Conservation (phyloP, 345 rosid species). For the Dimocarpus longan region DNA sequence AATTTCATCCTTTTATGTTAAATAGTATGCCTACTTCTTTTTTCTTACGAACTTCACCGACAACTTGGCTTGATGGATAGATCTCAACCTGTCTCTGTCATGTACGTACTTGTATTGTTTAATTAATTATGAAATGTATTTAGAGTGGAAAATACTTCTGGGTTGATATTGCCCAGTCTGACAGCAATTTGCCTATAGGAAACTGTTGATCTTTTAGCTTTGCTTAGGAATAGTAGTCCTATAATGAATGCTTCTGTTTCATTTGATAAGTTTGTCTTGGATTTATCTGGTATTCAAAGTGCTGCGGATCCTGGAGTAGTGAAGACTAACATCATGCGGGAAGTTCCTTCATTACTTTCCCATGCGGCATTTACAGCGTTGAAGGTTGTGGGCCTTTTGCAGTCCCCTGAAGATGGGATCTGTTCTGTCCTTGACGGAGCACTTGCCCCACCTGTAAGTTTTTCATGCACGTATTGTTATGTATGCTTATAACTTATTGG, state of each 20-base stretch:
- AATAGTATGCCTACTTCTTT: slow-evolving; percentile 73
- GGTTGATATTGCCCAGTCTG: not conserved
- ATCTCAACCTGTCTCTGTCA: slow-evolving; percentile 60
- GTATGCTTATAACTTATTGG: not conserved
- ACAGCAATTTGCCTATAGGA: not conserved
- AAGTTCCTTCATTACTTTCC: slow-evolving; percentile 66
- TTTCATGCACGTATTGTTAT: not conserved
- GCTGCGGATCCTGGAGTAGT: slow-evolving; percentile 92
- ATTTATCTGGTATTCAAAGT: slow-evolving; percentile 38
- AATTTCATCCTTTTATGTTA: slow-evolving; percentile 21
- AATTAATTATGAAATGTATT: not conserved
- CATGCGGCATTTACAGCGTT: slow-evolving; percentile 43
- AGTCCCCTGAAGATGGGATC: slow-evolving; percentile 61
- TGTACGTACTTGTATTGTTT: slow-evolving; percentile 41
- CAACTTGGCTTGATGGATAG: slow-evolving; percentile 49
- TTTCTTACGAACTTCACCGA: slow-evolving; percentile 78
- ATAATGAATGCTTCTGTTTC: not conserved
- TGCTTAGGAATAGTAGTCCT: not conserved
- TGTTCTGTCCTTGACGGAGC: slow-evolving; percentile 76
- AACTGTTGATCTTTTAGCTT: not conserved
- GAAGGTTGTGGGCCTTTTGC: slow-evolving; percentile 59
- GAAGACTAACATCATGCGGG: slow-evolving; percentile 85
- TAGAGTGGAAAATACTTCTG: not conserved
- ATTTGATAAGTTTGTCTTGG: slow-evolving; percentile 13
- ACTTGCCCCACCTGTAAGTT: slow-evolving; percentile 80